Base-by-base conservation (phyloP, 192 early-diverging fungal genomes). In the Gaertneriomyces sp. region DNA sequence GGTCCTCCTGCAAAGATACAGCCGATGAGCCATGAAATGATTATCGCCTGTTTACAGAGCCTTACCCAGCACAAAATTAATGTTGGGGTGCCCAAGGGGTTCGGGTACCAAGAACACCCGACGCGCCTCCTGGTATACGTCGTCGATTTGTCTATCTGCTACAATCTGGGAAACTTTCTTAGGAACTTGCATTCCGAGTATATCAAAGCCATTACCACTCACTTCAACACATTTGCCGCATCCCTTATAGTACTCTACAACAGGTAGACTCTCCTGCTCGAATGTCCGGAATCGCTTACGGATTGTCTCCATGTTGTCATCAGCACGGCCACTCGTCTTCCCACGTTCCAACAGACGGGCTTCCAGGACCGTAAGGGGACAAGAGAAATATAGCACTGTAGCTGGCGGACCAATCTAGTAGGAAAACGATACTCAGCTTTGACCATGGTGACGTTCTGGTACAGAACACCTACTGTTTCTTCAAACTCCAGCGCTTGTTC, bases 261-360 rank as follows among this genome's bases (percentile, higher is more conserved):
- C 79, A 20, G 76, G 77, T 61, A 82, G 45, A 56, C 76, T 80
- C 25, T 76, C 60, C 2, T 76, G 61, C 58, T 79, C 52, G 67
- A 83, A 86, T 4, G 78, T 76, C 12, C 58, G 55, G 66, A 86
- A 84, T 47, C 84, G 69, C 56, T 86, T 81, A 19, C 63, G 41
- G 40, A 84, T 82, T 0, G 84, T 84, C 45, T 82, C 81, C 43
- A 82, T 52, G 58, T 86, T 84, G 60, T 86, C 84, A 60, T 86
- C 81, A 3, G 70, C 73, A 19, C 84, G 60, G 8, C 78, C 81
- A 53, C 72, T 71, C 9, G 76, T 86, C 60, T 82, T 80, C 3
- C 80, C 81, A 19, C 81, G 71, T 57, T 86, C 78, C n/a, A 86
- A 16, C n/a, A 86, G 60, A 14, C 84, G 73, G 17, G 8, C 14